Percentiles rank a stretch among this genome's conserved stretches.
Evolutionary conservation across 306 rosid species (phyloP).

Genomic region (Cucurbita maxima): DNA sequence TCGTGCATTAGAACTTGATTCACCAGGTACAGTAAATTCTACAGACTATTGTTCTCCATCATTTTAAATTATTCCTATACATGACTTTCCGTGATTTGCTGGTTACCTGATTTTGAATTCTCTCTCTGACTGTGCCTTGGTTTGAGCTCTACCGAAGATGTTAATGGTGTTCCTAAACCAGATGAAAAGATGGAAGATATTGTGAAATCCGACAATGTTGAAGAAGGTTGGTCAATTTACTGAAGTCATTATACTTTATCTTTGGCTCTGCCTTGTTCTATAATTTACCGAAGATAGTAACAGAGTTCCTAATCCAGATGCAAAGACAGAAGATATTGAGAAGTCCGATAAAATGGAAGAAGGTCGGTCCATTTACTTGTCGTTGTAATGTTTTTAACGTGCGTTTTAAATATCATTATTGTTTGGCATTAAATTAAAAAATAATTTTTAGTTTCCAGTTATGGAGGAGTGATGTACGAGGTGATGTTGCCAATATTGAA

Average conservation of each 20-base stretch:
- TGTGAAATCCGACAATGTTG: constrained; percentile 23
- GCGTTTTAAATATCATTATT: background rate
- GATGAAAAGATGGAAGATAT: constrained; percentile 42
- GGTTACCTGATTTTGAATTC: background rate
- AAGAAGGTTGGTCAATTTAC: background rate
- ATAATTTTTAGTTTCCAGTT: background rate
- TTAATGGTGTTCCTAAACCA: constrained; percentile 37
- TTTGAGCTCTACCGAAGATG: constrained; percentile 2
- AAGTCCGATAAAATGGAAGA: constrained; percentile 17
- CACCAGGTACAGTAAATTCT: background rate
- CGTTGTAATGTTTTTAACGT: background rate
- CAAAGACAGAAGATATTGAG: constrained; percentile 41
- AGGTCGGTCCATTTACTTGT: background rate
- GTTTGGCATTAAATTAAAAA: background rate
- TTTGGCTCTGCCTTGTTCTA: constrained; percentile 9
- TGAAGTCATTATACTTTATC: background rate
- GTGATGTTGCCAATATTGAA: background rate
- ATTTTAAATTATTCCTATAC: background rate
- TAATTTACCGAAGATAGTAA: constrained; percentile 45
- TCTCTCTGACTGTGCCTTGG: constrained; percentile 10
- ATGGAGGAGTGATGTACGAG: background rate
- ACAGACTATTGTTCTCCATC: background rate
- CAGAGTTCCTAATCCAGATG: constrained; percentile 42
- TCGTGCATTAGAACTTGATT: constrained; percentile 5
- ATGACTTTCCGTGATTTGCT: background rate